Evolutionary conservation across 768 basidiomycete species (phyloP).

Genomic region (Termitomyces eurrhizus): DNA sequence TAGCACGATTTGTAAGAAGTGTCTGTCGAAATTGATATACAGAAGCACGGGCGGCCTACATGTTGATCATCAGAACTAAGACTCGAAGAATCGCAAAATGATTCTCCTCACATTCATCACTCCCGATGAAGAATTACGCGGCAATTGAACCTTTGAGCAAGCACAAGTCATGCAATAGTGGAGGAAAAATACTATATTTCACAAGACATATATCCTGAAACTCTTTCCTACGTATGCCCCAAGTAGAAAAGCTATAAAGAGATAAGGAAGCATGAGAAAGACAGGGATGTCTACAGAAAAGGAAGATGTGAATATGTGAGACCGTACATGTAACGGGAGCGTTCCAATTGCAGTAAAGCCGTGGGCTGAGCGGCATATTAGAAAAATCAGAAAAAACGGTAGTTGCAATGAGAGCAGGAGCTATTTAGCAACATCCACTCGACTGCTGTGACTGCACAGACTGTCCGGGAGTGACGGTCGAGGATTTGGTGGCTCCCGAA

Average conservation of each 20-base stretch:
- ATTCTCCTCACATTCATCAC: conserved; percentile 8
- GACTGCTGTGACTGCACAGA: conserved; percentile 73
- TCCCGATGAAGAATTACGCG: not conserved
- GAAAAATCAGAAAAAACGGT: conserved; percentile 3
- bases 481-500: conserved; percentile 72
- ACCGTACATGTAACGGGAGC: conserved; percentile 28
- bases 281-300: conserved; percentile 29
- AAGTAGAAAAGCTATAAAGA: conserved; percentile 13
- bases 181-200: conserved; percentile 18
- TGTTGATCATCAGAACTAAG: conserved; percentile 5
- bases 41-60: conserved; percentile 7
- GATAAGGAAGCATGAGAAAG: conserved; percentile 12
- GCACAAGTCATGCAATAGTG: conserved; percentile 3
- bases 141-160: not conserved
- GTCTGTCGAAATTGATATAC: not conserved
- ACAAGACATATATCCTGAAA: conserved; percentile 17
- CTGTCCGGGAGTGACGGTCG: conserved; percentile 82
- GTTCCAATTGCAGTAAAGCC: conserved; percentile 17
- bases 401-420: not conserved
- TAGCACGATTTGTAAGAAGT: not conserved
- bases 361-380: conserved; percentile 15
- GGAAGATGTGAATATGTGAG: conserved; percentile 32
- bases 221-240: conserved; percentile 14
- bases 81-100: not conserved
- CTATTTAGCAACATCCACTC: conserved; percentile 74